Base-by-base conservation (phyloP, 78 protist species). In the Creolimax fragrantissima region DNA sequence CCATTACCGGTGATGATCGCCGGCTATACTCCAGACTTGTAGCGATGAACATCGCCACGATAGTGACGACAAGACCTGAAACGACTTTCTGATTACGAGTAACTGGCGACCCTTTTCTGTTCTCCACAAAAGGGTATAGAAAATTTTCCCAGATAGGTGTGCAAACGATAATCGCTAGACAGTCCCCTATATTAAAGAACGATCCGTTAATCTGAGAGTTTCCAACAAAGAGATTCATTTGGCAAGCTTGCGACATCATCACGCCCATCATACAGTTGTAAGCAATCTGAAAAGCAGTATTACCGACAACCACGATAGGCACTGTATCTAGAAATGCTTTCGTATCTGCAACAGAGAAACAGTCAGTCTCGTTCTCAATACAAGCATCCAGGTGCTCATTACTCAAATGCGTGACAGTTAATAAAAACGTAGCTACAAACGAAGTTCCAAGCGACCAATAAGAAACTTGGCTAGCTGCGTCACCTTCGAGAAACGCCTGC, bases 41-140 rank as follows among this genome's bases (percentile, higher is more conserved):
- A 5, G 90, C 90, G 5, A 45, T 32, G 47, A 32, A 6, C 90
- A 88, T 88, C 0, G 90, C 47, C 35, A 32, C 7, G 67, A 24
- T n/a, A 24, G 85, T 32, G 37, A 43, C 35, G 7, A 88, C 35
- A 5, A 88, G 43, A 5, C 90, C 90, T 35, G 43, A 6, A 5
- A 88, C 44, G 7, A 88, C 42, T 36, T 88, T 88, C 43, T 88
- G 90, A n/a, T 88, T 88, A 35, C 90, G 90, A 5, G 90, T 88
- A 17, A 88, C 90, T 17, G 85, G 90, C 35, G 85, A 45, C 5
- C 90, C 90, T 36, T 88, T 88, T 32, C 11, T 88, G 5, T 36
- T 6, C 37, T 7, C 90, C 7, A 88, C 86, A 83, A 88, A 88
- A 5, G 90, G 90, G 66, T 35, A 88, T 2, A 88, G 5, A 32